These are phyloP conservation scores for Penstemon eatonii DNA, from an alignment of 257 asterid genomes.

Conservation along the genomic window DNA sequence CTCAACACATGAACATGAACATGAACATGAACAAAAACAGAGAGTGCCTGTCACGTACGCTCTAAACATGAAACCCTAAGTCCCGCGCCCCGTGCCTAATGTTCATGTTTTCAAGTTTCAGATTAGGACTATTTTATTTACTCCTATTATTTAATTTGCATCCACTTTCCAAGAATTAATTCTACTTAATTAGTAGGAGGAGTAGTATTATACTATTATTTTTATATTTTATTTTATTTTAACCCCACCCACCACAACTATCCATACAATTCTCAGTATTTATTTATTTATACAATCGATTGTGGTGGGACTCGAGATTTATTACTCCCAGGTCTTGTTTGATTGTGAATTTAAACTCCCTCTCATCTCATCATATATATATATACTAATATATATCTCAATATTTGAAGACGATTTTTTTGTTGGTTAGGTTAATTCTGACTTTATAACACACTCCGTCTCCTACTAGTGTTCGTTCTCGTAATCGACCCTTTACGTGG, in stretches of 20 bases:
- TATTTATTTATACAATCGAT: constrained; percentile 27
- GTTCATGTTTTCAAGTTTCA: constrained; percentile 24
- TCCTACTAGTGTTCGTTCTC: too few relatives aligned
- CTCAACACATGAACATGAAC: constrained; percentile 42
- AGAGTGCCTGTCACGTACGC: constrained; percentile 11
- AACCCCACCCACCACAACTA: constrained; percentile 32
- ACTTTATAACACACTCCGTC: too few relatives aligned
- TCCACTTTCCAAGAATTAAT: constrained; percentile 33
- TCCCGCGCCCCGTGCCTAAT: constrained; percentile 92
- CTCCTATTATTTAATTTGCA: neutral
- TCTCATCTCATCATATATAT: too few relatives aligned
- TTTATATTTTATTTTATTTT: too few relatives aligned
- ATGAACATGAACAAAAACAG: neutral
- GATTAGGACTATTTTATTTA: too few relatives aligned
- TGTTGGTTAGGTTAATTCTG: too few relatives aligned
- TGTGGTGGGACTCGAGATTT: constrained; percentile 45
- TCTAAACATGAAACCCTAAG: constrained; percentile 56
- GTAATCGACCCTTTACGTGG: too few relatives aligned
- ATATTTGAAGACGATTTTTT: neutral
- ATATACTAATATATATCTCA: too few relatives aligned
- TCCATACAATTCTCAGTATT: constrained; percentile 8
- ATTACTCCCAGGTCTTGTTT: constrained; percentile 35
- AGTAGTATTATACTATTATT: neutral
- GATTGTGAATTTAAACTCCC: constrained; percentile 20
- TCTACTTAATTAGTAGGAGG: constrained; percentile 3